phyloP scores from a whole-genome alignment of 176 grass and related monocot genomes.

The Luzula sylvatica region DNA sequence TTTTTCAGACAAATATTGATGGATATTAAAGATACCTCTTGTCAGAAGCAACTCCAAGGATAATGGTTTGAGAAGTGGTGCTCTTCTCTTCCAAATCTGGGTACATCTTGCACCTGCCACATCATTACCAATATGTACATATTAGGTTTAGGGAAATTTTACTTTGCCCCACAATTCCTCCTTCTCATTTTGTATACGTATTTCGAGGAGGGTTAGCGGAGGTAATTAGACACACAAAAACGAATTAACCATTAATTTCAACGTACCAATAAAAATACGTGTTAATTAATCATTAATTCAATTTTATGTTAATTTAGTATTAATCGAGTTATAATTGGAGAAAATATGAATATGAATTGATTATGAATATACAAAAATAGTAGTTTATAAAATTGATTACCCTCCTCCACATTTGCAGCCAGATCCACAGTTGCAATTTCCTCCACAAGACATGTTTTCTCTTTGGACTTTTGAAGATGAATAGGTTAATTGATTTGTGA shows the following conservation, averaged over 20 bases:
- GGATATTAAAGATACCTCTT: conserved; percentile 12
- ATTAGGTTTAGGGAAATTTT: not conserved
- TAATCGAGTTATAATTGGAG: not conserved
- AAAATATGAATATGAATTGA: not conserved
- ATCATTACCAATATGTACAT: too few species aligned
- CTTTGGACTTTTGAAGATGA: not conserved
- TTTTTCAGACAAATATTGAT: not conserved
- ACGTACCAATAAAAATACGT: too few species aligned
- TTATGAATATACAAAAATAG: too few species aligned
- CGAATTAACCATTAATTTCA: too few species aligned
- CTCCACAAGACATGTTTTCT: conserved; percentile 17
- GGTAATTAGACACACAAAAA: too few species aligned
- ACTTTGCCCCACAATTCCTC: too few species aligned
- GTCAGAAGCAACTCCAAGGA: conserved; percentile 20
- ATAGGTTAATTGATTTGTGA: not conserved
- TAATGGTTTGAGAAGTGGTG: conserved; percentile 17
- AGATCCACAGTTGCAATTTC: conserved; percentile 9
- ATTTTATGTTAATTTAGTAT: not conserved
- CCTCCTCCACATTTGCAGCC: conserved; percentile 8
- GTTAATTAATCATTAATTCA: too few species aligned
- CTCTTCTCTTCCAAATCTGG: conserved; percentile 28
- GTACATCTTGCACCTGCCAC: conserved; percentile 39
- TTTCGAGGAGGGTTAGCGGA: too few species aligned
- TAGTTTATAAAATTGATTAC: too few species aligned
- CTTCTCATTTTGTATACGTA: too few species aligned